Conservation (phyloP, 306 rosid species). For the Citrullus amarus region DNA sequence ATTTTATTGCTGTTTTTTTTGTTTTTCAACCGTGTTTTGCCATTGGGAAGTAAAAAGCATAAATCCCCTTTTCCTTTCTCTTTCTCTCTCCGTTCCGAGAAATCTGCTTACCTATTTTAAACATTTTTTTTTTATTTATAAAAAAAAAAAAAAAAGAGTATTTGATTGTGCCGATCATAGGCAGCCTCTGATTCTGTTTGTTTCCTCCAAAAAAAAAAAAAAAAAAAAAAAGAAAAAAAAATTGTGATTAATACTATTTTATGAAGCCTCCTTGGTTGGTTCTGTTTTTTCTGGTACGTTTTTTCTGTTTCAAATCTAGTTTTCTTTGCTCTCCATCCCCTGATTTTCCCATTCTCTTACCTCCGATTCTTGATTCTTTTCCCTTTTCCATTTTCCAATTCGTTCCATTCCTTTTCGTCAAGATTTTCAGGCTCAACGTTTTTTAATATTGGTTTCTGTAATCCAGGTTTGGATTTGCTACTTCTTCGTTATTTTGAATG, state of each 20-base stretch:
- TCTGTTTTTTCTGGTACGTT: slow-evolving; percentile 33
- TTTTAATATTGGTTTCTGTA: not conserved
- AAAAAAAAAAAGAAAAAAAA: not conserved
- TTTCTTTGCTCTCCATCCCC: not conserved
- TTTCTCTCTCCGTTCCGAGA: slow-evolving; percentile 19
- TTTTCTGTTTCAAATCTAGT: slow-evolving; percentile 24
- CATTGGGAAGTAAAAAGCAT: slow-evolving; percentile 9
- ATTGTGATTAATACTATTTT: slow-evolving; percentile 13
- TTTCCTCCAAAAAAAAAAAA: not conserved
- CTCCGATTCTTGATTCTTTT: not conserved
- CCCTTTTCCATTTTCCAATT: not conserved
- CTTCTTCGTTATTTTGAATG: not conserved
- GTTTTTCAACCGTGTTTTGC: not conserved
- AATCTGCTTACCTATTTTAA: slow-evolving; percentile 23
- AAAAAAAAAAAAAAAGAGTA: too few species aligned
- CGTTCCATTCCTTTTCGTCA: not conserved
- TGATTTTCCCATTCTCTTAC: not conserved
- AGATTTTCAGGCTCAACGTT: not conserved
- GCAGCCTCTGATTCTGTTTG: slow-evolving; percentile 24
- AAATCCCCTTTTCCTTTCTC: slow-evolving; percentile 4
- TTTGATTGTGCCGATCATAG: slow-evolving; percentile 24
- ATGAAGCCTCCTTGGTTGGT: slow-evolving; percentile 39
- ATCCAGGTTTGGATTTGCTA: not conserved
- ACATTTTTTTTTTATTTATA: not conserved
- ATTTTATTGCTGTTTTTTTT: not conserved